Conservation (phyloP, 1,139 yeast species). For the Taphrina confusa region DNA sequence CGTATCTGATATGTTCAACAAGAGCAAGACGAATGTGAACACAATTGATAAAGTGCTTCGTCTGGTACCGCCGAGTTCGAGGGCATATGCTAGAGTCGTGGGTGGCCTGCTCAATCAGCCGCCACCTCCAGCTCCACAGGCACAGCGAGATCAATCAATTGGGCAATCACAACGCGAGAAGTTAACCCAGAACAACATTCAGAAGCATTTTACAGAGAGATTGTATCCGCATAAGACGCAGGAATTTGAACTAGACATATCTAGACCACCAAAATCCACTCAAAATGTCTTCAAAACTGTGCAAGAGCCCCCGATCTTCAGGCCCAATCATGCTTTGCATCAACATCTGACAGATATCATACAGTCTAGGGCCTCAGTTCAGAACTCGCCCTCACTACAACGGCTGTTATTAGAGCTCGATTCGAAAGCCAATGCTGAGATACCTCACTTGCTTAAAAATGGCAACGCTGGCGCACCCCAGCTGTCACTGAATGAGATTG, state of each 20-base stretch:
- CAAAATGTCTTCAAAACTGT: conserved; percentile 7
- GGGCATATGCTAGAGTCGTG: conserved; percentile 18
- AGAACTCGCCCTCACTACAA: neutral
- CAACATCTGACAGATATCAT: neutral
- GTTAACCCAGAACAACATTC: neutral
- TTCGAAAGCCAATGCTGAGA: conserved; percentile 17
- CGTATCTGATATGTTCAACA: too few species aligned
- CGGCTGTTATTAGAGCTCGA: conserved; percentile 5
- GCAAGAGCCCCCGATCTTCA: conserved; percentile 9
- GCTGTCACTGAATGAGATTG: conserved; percentile 11
- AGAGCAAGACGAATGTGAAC: too few species aligned
- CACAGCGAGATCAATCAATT: neutral
- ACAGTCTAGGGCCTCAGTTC: neutral
- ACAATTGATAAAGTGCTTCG: too few species aligned
- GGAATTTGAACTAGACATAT: neutral
- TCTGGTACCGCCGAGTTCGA: too few species aligned
- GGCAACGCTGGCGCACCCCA: conserved; percentile 24
- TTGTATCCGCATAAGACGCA: neutral
- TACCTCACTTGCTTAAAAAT: conserved; percentile 18
- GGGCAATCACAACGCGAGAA: neutral
- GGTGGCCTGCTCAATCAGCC: conserved; percentile 28
- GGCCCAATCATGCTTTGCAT: neutral
- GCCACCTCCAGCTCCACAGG: conserved; percentile 24
- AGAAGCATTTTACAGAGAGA: neutral
- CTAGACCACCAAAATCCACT: neutral